A percentile compares a stretch with the other conserved stretches of the same genome.
phyloP scores from a whole-genome alignment of 2,329 filamentous ascomycete species.

The Ceratocystis cacaofunesta region DNA sequence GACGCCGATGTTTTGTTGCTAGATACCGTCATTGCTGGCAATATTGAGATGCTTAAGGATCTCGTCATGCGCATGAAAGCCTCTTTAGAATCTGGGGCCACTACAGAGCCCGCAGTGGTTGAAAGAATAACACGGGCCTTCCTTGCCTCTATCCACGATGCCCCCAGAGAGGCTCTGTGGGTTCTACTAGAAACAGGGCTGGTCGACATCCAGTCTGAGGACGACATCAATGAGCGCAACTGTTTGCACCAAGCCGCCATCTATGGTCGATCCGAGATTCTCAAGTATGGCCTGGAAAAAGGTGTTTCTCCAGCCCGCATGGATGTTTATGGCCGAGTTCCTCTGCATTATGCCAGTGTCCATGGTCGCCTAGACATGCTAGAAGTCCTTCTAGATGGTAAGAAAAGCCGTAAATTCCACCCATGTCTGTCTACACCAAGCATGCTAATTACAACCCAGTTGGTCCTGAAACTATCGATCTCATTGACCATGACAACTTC shows the following conservation, averaged over 20 bases:
- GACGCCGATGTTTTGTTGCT: slow-evolving; percentile 80
- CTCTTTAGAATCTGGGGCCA: slow-evolving; percentile 40
- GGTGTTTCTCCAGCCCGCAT: slow-evolving; percentile 64
- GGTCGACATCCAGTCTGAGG: slow-evolving; percentile 82
- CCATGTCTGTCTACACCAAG: not conserved
- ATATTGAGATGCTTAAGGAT: slow-evolving; percentile 61
- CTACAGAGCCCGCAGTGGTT: slow-evolving; percentile 36
- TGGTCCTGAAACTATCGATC: slow-evolving; percentile 61
- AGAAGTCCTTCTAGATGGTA: slow-evolving; percentile 53
- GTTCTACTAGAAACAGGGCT: slow-evolving; percentile 65
- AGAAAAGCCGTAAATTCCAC: slow-evolving; percentile 16
- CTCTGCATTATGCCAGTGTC: slow-evolving; percentile 91
- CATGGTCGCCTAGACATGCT: slow-evolving; percentile 80
- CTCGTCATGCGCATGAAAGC: slow-evolving; percentile 59
- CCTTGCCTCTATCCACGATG: slow-evolving; percentile 75
- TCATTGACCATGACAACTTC: slow-evolving; percentile 93
- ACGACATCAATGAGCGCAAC: slow-evolving; percentile 95
- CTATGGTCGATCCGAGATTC: slow-evolving; percentile 67
- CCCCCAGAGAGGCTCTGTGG: slow-evolving; percentile 58
- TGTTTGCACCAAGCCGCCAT: slow-evolving; percentile 95
- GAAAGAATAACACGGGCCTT: slow-evolving; percentile 84
- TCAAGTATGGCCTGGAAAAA: slow-evolving; percentile 58
- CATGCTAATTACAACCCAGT: slow-evolving; percentile 27
- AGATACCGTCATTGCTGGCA: slow-evolving; percentile 72
- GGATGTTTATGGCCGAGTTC: slow-evolving; percentile 88